Evolutionary conservation across 1,139 yeast genomes (phyloP).

Genomic region (Arxiozyma slooffiae): DNA sequence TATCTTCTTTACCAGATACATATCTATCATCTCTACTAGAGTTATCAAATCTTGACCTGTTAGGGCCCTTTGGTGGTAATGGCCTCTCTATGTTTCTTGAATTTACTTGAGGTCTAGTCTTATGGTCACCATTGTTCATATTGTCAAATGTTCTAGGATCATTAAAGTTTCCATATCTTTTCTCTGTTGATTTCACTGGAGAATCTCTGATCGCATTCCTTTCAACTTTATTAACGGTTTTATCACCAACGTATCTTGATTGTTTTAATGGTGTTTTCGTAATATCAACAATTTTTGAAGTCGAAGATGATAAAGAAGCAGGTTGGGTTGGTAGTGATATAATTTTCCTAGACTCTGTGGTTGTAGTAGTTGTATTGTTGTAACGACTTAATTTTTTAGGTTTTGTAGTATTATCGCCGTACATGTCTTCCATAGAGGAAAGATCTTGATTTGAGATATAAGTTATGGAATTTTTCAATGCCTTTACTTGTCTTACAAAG

Average conservation of each 20-base stretch:
- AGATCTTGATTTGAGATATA: not conserved
- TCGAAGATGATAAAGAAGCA: not conserved
- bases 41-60: not conserved
- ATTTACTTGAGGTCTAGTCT: not conserved
- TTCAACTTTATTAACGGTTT: not conserved
- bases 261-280: not conserved
- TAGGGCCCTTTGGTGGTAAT: not conserved
- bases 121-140: not conserved
- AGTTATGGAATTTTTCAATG: not conserved
- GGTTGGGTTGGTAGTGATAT: not conserved
- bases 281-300: not conserved
- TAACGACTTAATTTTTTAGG: not conserved
- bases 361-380: not conserved
- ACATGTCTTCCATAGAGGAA: conserved; percentile 4
- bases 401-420: not conserved
- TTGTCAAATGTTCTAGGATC: conserved; percentile 3
- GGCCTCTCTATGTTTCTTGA: not conserved
- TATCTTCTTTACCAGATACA: not conserved
- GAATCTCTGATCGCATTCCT: not conserved
- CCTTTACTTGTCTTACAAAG: not conserved
- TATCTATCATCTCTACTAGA: not conserved
- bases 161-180: conserved; percentile 3
- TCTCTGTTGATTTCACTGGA: not conserved
- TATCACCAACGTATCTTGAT: conserved; percentile 3
- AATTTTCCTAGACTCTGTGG: not conserved